Percentiles rank a stretch among this genome's conserved stretches.
phyloP scores from a whole-genome alignment of 768 basidiomycete genomes.

The Mycena leptocephala region DNA sequence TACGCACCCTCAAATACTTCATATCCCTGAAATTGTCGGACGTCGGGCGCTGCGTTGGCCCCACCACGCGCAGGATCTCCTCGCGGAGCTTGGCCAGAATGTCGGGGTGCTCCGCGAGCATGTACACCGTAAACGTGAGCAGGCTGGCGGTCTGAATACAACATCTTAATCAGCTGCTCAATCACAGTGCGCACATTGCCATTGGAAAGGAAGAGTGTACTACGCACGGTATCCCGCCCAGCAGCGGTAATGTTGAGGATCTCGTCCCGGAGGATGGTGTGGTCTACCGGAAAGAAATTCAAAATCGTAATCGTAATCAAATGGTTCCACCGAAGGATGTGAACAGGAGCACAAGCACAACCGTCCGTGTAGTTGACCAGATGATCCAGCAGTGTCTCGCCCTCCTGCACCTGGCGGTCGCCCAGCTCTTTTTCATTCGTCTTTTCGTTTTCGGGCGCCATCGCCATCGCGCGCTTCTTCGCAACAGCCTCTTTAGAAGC shows the following conservation, averaged over 20 bases:
- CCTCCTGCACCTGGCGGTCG: conserved; percentile 56
- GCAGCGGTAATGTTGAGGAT: conserved; percentile 62
- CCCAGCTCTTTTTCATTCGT: conserved; percentile 42
- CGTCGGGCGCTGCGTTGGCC: conserved; percentile 60
- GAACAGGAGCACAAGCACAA: conserved; percentile 36
- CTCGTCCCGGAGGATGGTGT: conserved; percentile 62
- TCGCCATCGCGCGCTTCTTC: conserved; percentile 48
- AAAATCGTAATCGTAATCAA: no score
- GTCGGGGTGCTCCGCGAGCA: no score
- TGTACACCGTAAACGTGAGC: no score
- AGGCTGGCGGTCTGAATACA: conserved; percentile 61
- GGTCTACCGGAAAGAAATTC: no score
- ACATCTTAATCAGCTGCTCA: not conserved
- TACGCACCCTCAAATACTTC: conserved; percentile 72
- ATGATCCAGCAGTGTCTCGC: conserved; percentile 66
- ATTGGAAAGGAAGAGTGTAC: not conserved
- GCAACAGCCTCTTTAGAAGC: conserved; percentile 65
- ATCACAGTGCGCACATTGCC: not conserved
- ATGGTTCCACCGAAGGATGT: no score
- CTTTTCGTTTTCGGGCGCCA: conserved; percentile 2
- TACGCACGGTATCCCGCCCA: conserved; percentile 60
- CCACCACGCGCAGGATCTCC: conserved; percentile 59
- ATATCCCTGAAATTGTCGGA: conserved; percentile 71
- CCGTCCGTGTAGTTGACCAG: conserved; percentile 71
- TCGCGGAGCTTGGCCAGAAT: no score